Evolutionary conservation across 2,329 filamentous ascomycete species (phyloP).

Genomic region (Diaporthe ilicicola): DNA sequence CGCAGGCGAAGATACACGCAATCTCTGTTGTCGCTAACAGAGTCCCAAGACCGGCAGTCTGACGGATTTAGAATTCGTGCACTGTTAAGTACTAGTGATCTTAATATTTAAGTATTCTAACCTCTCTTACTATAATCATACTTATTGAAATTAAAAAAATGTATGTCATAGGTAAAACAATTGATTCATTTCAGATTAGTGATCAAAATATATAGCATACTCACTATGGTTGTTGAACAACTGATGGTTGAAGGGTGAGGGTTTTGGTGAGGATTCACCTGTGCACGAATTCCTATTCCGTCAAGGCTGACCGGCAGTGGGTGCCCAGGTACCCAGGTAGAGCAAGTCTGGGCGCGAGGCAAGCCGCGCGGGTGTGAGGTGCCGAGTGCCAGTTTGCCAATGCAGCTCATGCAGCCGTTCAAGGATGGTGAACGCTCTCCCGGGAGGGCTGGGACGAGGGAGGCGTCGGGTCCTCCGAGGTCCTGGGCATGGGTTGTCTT

Average conservation of each 20-base stretch:
- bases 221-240: too few relatives aligned
- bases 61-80: too few relatives aligned
- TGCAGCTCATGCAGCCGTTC: constrained; percentile 7
- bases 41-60: not conserved
- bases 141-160: too few relatives aligned
- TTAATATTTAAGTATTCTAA: too few relatives aligned
- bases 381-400: constrained; percentile 9
- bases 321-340: not conserved
- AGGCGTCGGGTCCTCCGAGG: constrained; percentile 7
- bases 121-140: too few relatives aligned
- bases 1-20: constrained; percentile 8
- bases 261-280: too few relatives aligned
- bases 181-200: too few relatives aligned
- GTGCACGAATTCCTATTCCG: too few relatives aligned
- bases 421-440: constrained; percentile 5
- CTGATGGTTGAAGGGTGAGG: too few relatives aligned
- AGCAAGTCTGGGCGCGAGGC: constrained; percentile 6
- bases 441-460: not conserved
- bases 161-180: too few relatives aligned
- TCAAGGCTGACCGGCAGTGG: not conserved
- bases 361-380: constrained; percentile 19
- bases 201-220: too few relatives aligned
- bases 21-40: constrained; percentile 3
- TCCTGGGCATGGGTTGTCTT: not conserved
- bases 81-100: too few relatives aligned